These are phyloP conservation scores for Suillus brevipes DNA, from an alignment of 768 basidiomycete species.

Conservation along the genomic window DNA sequence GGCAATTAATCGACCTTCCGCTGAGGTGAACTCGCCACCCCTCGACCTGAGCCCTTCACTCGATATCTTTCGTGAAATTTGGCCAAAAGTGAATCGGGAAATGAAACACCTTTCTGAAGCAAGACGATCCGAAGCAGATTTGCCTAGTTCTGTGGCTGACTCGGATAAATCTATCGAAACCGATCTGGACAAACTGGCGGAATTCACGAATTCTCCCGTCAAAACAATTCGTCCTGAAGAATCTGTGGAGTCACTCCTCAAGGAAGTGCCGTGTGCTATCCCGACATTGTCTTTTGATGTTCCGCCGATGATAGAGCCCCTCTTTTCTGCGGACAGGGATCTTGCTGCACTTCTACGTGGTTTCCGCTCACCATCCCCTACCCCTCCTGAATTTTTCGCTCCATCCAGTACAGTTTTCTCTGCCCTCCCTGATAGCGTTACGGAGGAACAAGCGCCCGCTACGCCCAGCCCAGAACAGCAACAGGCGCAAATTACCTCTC, in stretches of 20 bases:
- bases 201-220: conserved; percentile 24
- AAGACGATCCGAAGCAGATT: conserved; percentile 7
- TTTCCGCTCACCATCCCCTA: conserved; percentile 22
- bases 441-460: conserved; percentile 5
- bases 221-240: conserved; percentile 28
- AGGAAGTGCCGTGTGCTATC: conserved; percentile 30
- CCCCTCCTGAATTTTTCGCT: conserved; percentile 1
- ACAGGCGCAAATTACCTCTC: neutral
- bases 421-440: neutral
- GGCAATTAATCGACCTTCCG: neutral
- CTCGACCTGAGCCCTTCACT: conserved; percentile 9
- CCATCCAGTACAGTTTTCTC: conserved; percentile 2
- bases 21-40: conserved; percentile 21
- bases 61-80: conserved; percentile 29
- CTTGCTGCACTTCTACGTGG: conserved; percentile 35
- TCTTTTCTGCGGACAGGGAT: conserved; percentile 22
- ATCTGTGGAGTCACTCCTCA: conserved; percentile 25
- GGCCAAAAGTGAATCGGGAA: conserved; percentile 40
- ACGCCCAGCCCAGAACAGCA: neutral
- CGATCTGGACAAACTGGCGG: neutral
- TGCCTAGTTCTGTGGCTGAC: neutral
- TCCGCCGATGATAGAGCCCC: conserved; percentile 7
- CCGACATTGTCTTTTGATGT: conserved; percentile 19
- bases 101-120: conserved; percentile 32
- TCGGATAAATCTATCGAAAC: neutral